Evolutionary conservation across 1,284 basidiomycete genomes (phyloP).

Genomic region (Heterobasidion irregulare): DNA sequence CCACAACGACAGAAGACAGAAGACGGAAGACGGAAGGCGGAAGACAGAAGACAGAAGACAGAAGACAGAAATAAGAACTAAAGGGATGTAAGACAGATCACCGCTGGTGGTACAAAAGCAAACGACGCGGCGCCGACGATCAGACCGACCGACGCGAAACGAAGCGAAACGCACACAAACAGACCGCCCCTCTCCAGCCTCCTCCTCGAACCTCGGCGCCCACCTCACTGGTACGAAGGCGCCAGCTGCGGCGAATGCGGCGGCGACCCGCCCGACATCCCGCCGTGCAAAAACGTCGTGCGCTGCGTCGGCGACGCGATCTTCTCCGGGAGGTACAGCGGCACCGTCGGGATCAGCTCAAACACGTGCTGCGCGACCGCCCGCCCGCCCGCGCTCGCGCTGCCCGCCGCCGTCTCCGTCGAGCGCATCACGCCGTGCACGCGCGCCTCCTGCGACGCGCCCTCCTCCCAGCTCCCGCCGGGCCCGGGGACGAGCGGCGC

Average conservation of each 20-base stretch:
- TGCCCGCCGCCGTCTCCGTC: constrained; percentile 31
- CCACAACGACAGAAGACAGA: no score
- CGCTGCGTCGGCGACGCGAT: constrained; percentile 55
- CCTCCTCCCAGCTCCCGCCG: constrained; percentile 29
- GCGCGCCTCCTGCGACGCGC: constrained; percentile 58
- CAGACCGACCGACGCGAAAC: no score
- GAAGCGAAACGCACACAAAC: no score
- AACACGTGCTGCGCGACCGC: constrained; percentile 69
- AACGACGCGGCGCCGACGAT: background rate
- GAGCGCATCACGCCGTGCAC: constrained; percentile 72
- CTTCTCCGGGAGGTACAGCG: constrained; percentile 53
- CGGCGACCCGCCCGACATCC: constrained; percentile 28
- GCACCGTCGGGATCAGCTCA: constrained; percentile 72
- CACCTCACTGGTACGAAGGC: background rate
- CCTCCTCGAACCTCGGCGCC: background rate
- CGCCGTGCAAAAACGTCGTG: constrained; percentile 49
- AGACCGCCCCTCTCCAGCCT: no score
- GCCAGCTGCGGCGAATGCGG: constrained; percentile 33
- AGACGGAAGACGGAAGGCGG: no score
- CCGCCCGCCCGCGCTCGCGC: constrained; percentile 17
- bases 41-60: no score
- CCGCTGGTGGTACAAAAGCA: background rate
- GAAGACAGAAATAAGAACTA: no score
- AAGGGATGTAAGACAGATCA: no score
- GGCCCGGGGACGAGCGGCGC: constrained; percentile 28